A percentile compares a stretch with the other conserved stretches of the same genome.
Conservation (phyloP, 306 rosid genomes). For the Cucumis melo region DNA sequence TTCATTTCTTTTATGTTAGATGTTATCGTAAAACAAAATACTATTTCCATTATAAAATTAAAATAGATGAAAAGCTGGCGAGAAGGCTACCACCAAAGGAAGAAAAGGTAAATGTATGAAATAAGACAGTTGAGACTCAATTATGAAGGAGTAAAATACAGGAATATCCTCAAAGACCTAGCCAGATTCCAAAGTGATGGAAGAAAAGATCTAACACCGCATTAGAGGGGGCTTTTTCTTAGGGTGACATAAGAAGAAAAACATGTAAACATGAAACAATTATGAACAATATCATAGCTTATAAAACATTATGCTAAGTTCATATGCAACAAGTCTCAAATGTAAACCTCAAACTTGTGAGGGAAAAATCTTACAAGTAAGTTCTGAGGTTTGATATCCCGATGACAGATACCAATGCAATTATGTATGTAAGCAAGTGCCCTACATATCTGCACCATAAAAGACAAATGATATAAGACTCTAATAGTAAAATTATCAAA, state of each 20-base stretch:
- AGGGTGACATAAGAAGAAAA: background rate
- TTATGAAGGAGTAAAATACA: background rate
- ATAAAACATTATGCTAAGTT: background rate
- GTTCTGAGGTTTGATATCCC: constrained; percentile 98
- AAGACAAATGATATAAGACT: background rate
- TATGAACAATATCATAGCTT: background rate
- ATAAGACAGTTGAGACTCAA: background rate
- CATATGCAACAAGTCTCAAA: background rate
- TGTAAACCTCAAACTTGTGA: background rate
- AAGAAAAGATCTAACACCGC: background rate
- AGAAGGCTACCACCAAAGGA: background rate
- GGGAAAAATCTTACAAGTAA: constrained; percentile 55
- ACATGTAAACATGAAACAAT: background rate
- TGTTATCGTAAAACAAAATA: background rate
- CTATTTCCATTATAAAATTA: background rate
- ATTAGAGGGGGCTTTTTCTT: background rate
- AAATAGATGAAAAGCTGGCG: background rate
- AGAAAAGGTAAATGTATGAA: background rate
- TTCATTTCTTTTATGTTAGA: background rate
- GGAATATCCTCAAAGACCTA: background rate
- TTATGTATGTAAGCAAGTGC: constrained; percentile 96
- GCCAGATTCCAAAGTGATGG: background rate
- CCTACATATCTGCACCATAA: constrained; percentile 73
- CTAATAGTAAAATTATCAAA: background rate
- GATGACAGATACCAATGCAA: constrained; percentile 91